Percentiles rank a stretch among this genome's conserved stretches.
Evolutionary conservation across 2,329 filamentous ascomycete genomes (phyloP).

Genomic region (Bipolaris bicolor): DNA sequence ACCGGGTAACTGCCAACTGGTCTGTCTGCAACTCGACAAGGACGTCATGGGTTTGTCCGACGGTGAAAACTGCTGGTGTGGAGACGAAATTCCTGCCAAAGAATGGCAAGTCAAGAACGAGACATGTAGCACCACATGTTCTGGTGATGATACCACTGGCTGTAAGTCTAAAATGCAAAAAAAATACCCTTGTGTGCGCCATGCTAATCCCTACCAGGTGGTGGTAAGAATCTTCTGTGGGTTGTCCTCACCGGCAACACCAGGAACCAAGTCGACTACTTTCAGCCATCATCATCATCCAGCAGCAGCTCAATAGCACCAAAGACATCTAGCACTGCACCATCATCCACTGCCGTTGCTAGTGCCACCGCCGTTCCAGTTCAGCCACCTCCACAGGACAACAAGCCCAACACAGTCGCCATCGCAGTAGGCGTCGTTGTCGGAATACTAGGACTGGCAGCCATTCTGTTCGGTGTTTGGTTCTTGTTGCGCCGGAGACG

Average conservation of each 20-base stretch:
- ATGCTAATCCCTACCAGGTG: conserved; percentile 55
- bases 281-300: conserved; percentile 27
- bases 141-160: conserved; percentile 60
- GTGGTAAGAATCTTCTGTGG: conserved; percentile 60
- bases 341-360: conserved; percentile 28
- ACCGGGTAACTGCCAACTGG: conserved; percentile 60
- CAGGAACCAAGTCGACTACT: conserved; percentile 47
- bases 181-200: not conserved
- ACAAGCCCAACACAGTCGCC: conserved; percentile 71
- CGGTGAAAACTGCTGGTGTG: conserved; percentile 74
- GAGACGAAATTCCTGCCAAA: conserved; percentile 67
- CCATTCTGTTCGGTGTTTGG: conserved; percentile 70
- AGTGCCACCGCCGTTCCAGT: conserved; percentile 35
- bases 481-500: conserved; percentile 77
- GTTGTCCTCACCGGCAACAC: conserved; percentile 60
- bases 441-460: conserved; percentile 73
- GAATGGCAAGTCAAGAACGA: conserved; percentile 61
- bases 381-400: conserved; percentile 43
- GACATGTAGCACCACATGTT: conserved; percentile 70
- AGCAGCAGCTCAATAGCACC: conserved; percentile 26
- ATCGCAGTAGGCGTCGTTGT: conserved; percentile 90
- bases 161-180: conserved; percentile 61
- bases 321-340: conserved; percentile 17
- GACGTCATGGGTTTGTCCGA: conserved; percentile 68
- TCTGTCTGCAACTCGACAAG: conserved; percentile 56